These are phyloP conservation scores for Ajuga chamaepitys DNA, from an alignment of 257 asterid genomes.

Conservation along the genomic window DNA sequence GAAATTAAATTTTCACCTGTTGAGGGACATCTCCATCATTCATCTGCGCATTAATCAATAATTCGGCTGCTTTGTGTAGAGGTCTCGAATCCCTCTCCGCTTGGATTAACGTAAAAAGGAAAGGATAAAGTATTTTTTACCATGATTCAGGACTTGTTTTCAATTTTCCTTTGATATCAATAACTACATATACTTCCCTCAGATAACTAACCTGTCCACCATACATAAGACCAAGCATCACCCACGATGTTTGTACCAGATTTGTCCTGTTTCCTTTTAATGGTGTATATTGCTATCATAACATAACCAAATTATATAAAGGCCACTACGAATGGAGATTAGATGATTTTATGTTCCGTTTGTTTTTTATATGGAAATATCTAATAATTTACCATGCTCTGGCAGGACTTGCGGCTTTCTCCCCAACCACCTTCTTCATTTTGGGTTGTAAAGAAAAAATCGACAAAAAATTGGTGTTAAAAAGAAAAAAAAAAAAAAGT, in stretches of 20 bases:
- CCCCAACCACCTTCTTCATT: slow-evolving; percentile 95
- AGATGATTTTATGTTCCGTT: not conserved
- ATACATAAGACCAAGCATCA: slow-evolving; percentile 71
- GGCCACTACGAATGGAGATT: too few species aligned
- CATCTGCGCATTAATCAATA: slow-evolving; percentile 70
- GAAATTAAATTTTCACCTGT: slow-evolving; percentile 31
- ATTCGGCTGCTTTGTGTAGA: slow-evolving; percentile 65
- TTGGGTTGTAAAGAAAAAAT: slow-evolving; percentile 48
- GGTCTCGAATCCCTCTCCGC: slow-evolving; percentile 69
- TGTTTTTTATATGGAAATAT: not conserved
- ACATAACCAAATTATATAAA: not conserved
- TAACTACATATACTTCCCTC: not conserved
- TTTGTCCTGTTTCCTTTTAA: slow-evolving; percentile 70
- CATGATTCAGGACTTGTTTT: not conserved
- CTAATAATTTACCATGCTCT: slow-evolving; percentile 53
- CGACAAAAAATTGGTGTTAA: too few species aligned
- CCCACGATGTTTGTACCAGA: slow-evolving; percentile 82
- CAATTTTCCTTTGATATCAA: not conserved
- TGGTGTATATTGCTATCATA: slow-evolving; percentile 61
- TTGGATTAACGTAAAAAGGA: slow-evolving; percentile 11
- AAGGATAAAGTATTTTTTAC: not conserved
- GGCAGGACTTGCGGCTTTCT: slow-evolving; percentile 72
- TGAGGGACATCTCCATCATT: slow-evolving; percentile 82
- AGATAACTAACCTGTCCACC: slow-evolving; percentile 55
- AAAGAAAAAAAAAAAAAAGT: too few species aligned